Percentiles rank a stretch among this genome's conserved stretches.
phyloP scores from a whole-genome alignment of 495 filamentous ascomycete genomes.

The Hypoxylon trugodes region DNA sequence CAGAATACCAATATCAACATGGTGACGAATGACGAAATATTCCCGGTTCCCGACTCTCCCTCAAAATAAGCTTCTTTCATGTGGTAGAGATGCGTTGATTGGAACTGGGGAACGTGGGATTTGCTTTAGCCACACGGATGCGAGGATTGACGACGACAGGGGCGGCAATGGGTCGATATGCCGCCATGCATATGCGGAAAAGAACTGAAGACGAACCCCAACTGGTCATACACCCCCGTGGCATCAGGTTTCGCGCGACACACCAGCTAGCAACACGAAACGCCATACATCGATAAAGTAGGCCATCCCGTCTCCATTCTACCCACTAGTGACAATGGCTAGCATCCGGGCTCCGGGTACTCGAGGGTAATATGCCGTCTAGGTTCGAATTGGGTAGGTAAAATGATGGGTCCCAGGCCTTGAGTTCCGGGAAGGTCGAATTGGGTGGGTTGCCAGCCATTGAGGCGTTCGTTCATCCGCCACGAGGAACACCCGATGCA shows the following conservation, averaged over 20 bases:
- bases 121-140: constrained; percentile 36
- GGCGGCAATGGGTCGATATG: constrained; percentile 32
- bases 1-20: constrained; percentile 13
- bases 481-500: constrained; percentile 35
- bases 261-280: constrained; percentile 40
- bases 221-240: constrained; percentile 19
- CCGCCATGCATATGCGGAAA: constrained; percentile 35
- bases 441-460: constrained; percentile 8
- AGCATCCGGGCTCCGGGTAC: constrained; percentile 26
- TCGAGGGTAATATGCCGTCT: constrained; percentile 2
- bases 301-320: not conserved
- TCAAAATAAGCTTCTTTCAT: constrained; percentile 26
- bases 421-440: not conserved
- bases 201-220: constrained; percentile 11
- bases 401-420: constrained; percentile 3
- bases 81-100: constrained; percentile 5
- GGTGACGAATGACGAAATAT: constrained; percentile 8
- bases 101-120: constrained; percentile 14
- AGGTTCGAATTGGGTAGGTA: constrained; percentile 13
- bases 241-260: constrained; percentile 32
- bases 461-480: constrained; percentile 23
- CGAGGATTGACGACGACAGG: constrained; percentile 13
- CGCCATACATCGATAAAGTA: constrained; percentile 36
- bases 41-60: constrained; percentile 13
- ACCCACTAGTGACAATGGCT: constrained; percentile 18